phyloP scores from a whole-genome alignment of 2,329 filamentous ascomycete species.

The Verruconis gallopava region DNA sequence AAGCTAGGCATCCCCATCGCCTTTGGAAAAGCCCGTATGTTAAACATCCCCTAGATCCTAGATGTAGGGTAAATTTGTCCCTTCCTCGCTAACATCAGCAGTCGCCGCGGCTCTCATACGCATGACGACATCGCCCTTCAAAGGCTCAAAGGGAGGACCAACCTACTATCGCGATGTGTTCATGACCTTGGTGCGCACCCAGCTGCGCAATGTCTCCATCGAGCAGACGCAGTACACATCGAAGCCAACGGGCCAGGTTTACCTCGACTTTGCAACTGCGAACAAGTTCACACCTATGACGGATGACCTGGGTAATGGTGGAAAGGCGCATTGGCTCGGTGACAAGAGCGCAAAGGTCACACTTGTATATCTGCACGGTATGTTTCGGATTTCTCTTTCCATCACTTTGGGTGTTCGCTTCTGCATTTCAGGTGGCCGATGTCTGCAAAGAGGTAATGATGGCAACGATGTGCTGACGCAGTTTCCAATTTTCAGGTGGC shows the following conservation, averaged over 20 bases:
- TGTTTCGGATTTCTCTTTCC: neutral
- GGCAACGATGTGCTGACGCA: conserved; percentile 27
- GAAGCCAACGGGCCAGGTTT: conserved; percentile 18
- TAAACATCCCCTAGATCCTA: conserved; percentile 20
- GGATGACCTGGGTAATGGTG: conserved; percentile 3
- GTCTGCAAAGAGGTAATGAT: conserved; percentile 26
- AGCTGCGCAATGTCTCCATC: conserved; percentile 19
- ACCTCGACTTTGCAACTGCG: neutral
- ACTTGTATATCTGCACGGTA: conserved; percentile 9
- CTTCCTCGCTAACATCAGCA: conserved; percentile 10
- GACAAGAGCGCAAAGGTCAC: conserved; percentile 3
- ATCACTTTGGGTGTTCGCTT: too few relatives aligned
- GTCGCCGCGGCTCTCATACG: conserved; percentile 23
- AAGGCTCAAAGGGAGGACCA: conserved; percentile 21
- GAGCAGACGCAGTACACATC: conserved; percentile 23
- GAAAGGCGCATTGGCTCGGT: conserved; percentile 9
- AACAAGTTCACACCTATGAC: neutral
- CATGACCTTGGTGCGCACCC: conserved; percentile 19
- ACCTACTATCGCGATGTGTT: conserved; percentile 25
- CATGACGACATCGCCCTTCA: conserved; percentile 24
- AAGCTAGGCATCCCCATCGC: neutral
- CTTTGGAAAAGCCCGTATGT: conserved; percentile 9
- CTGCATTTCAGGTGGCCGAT: too few relatives aligned
- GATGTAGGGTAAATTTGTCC: conserved; percentile 17
- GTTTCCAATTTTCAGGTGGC: conserved; percentile 36